phyloP scores from a whole-genome alignment of 129 eudicot species.

The sunflower (Helianthus annuus) region DNA sequence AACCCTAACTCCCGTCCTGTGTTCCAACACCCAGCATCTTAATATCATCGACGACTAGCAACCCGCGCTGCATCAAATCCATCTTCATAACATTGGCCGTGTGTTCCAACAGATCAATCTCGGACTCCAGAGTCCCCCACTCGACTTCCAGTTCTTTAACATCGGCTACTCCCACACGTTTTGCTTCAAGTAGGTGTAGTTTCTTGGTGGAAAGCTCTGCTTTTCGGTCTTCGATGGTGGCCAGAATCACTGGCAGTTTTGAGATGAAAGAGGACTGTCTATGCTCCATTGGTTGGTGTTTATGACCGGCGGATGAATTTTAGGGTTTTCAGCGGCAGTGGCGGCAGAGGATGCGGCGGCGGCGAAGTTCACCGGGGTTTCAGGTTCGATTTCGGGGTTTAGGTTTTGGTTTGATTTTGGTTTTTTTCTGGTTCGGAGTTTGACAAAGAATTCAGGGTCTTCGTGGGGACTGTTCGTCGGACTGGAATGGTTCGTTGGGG shows the following conservation, averaged over 20 bases:
- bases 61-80: constrained; percentile 13
- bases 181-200: constrained; percentile 10
- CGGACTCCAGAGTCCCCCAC: constrained; percentile 28
- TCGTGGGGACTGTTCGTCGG: too few species aligned
- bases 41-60: neutral
- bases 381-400: too few species aligned
- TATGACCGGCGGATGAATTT: too few species aligned
- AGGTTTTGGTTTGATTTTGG: too few species aligned
- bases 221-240: constrained; percentile 10
- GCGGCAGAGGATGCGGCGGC: too few species aligned
- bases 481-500: too few species aligned
- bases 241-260: constrained; percentile 2
- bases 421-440: too few species aligned
- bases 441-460: too few species aligned
- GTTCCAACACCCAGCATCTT: neutral
- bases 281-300: neutral
- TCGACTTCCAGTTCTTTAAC: constrained; percentile 16
- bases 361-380: too few species aligned
- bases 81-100: constrained; percentile 27
- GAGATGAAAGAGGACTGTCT: constrained; percentile 12
- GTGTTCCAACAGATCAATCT: constrained; percentile 30
- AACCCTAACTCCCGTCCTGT: constrained; percentile 1
- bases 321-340: too few species aligned
- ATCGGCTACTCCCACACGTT: neutral
- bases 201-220: constrained; percentile 1